A percentile compares a stretch with the other conserved stretches of the same genome.
phyloP scores from a whole-genome alignment of 1,284 basidiomycete genomes.

The Sanghuangporus sanghuang region DNA sequence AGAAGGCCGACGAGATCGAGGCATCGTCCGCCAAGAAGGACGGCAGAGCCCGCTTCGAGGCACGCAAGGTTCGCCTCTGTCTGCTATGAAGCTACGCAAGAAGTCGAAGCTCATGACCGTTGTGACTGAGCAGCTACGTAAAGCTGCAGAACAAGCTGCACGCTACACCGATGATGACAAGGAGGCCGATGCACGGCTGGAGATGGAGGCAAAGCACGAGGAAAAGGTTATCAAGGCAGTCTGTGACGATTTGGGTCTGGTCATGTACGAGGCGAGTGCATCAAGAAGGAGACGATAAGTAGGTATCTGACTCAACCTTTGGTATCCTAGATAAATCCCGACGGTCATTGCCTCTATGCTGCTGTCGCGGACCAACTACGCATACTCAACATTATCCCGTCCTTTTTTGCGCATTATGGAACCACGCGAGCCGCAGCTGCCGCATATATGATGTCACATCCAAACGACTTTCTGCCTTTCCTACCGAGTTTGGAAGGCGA shows the following conservation, averaged over 20 bases:
- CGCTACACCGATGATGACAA: conserved; percentile 50
- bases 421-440: conserved; percentile 71
- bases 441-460: conserved; percentile 78
- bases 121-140: conserved; percentile 55
- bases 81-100: not conserved
- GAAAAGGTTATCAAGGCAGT: conserved; percentile 61
- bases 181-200: conserved; percentile 16
- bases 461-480: conserved; percentile 93
- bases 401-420: conserved; percentile 50
- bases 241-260: conserved; percentile 63
- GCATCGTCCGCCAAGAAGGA: conserved; percentile 48
- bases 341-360: conserved; percentile 94
- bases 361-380: conserved; percentile 88
- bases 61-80: conserved; percentile 59
- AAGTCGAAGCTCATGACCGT: conserved; percentile 4
- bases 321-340: conserved; percentile 72
- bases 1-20: conserved; percentile 34
- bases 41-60: conserved; percentile 69
- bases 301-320: not conserved
- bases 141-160: conserved; percentile 65
- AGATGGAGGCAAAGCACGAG: conserved; percentile 53
- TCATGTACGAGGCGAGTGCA: conserved; percentile 63
- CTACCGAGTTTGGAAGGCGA: conserved; percentile 75
- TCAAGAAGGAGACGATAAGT: not conserved
- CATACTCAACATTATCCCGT: conserved; percentile 54